These are phyloP conservation scores for Erysiphe pulchra DNA, from an alignment of 2,329 filamentous ascomycete species.

Conservation along the genomic window DNA sequence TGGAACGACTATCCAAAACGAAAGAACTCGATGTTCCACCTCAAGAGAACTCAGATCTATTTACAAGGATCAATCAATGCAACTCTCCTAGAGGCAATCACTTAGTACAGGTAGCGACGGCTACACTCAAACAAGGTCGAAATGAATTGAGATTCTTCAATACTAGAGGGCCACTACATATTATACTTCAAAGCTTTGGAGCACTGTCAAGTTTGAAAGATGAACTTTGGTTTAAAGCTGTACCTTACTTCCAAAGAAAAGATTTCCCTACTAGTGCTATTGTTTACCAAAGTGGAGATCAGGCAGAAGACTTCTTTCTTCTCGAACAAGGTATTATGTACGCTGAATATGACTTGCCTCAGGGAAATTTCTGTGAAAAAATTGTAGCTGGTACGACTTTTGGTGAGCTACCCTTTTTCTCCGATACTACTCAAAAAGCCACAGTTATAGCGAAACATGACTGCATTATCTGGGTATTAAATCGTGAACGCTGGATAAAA, in stretches of 20 bases:
- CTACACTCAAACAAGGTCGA: constrained; percentile 40
- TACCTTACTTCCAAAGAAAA: constrained; percentile 46
- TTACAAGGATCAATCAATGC: constrained; percentile 22
- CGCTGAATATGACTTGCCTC: constrained; percentile 73
- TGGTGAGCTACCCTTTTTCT: constrained; percentile 90
- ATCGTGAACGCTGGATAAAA: constrained; percentile 40
- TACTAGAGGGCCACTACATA: constrained; percentile 70
- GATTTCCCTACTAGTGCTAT: constrained; percentile 43
- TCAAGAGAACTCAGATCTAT: constrained; percentile 13
- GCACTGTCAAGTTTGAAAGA: constrained; percentile 65
- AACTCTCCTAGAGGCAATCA: constrained; percentile 62
- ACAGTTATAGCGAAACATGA: constrained; percentile 65
- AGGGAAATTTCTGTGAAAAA: constrained; percentile 69
- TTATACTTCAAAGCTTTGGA: constrained; percentile 90
- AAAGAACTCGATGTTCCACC: constrained; percentile 9
- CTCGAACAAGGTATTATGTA: constrained; percentile 72
- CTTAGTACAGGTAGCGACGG: constrained; percentile 52
- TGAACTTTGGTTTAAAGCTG: constrained; percentile 78
- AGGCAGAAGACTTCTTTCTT: constrained; percentile 66
- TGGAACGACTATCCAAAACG: constrained; percentile 17
- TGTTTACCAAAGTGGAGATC: constrained; percentile 54
- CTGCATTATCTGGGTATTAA: constrained; percentile 62
- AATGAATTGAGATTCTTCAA: constrained; percentile 47
- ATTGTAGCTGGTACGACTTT: constrained; percentile 89
- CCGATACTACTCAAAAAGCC: constrained; percentile 64